A percentile compares a stretch with the other conserved stretches of the same genome.
phyloP scores from a whole-genome alignment of 345 rosid genomes.

The Arabis hirsuta region DNA sequence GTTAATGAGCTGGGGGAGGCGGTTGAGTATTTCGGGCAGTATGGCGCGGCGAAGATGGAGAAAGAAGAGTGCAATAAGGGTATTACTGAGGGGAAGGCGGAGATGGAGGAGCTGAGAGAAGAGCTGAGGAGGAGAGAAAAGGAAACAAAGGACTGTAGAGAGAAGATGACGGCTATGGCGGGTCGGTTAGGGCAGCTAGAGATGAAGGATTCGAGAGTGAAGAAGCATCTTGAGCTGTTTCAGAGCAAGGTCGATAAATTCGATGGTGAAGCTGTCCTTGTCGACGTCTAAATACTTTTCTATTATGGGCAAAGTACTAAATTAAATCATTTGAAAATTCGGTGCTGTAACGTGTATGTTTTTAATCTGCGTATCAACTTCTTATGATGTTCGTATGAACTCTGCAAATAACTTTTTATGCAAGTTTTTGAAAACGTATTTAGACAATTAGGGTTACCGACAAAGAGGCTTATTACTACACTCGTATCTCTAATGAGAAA shows the following conservation, averaged over 20 bases:
- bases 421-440: too few relatives aligned
- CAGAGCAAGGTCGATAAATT: constrained; percentile 35
- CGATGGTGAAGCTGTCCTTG: constrained; percentile 32
- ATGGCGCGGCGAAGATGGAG: constrained; percentile 29
- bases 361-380: too few relatives aligned
- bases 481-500: too few relatives aligned
- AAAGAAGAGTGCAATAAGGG: constrained; percentile 33
- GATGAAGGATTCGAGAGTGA: constrained; percentile 37
- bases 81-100: constrained; percentile 30
- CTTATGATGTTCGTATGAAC: too few relatives aligned
- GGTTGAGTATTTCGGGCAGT: constrained; percentile 22
- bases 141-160: constrained; percentile 35
- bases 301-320: too few relatives aligned
- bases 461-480: too few relatives aligned
- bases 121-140: constrained; percentile 42
- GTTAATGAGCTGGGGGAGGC: constrained; percentile 56
- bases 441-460: too few relatives aligned
- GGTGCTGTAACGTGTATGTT: too few relatives aligned
- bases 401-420: too few relatives aligned
- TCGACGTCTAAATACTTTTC: not conserved
- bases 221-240: constrained; percentile 29
- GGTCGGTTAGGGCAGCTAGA: constrained; percentile 35
- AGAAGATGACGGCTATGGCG: constrained; percentile 42
- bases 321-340: too few relatives aligned
- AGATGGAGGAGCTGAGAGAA: constrained; percentile 49